A percentile compares a stretch with the other conserved stretches of the same genome.
These are phyloP conservation scores for Cladosporium sp. DNA, from an alignment of 2,329 filamentous ascomycete species.

Conservation along the genomic window DNA sequence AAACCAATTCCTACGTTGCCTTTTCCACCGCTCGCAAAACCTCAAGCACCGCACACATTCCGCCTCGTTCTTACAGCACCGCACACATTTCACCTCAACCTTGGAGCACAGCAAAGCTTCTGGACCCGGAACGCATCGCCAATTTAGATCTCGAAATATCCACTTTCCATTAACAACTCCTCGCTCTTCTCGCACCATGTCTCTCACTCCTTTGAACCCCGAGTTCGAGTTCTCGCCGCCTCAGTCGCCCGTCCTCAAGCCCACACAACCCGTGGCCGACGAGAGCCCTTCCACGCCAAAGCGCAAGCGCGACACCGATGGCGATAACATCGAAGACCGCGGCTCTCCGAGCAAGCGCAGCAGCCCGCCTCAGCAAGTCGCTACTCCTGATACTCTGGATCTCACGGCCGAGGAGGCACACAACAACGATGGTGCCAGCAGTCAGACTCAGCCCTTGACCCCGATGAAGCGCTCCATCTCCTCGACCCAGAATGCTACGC, in stretches of 20 bases:
- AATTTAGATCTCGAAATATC: background rate
- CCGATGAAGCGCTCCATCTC: background rate
- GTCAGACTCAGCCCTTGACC: background rate
- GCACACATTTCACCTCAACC: background rate
- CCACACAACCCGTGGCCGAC: background rate
- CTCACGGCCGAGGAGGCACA: background rate
- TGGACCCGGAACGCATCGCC: background rate
- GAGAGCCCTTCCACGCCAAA: background rate
- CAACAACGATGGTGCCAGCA: background rate
- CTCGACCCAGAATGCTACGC: background rate
- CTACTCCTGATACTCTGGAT: background rate
- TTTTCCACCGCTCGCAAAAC: background rate
- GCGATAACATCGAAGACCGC: background rate
- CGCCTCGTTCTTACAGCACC: background rate
- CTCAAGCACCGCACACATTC: background rate
- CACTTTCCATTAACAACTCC: background rate
- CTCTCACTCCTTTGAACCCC: background rate
- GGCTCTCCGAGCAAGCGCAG: background rate
- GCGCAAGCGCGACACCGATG: background rate
- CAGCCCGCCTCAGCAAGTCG: background rate
- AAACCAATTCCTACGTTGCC: no score
- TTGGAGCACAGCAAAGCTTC: background rate
- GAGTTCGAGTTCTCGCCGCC: background rate
- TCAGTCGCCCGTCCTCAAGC: background rate
- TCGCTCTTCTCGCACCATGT: background rate